phyloP scores from a whole-genome alignment of 78 protist species.

The Protostelium mycophagum region DNA sequence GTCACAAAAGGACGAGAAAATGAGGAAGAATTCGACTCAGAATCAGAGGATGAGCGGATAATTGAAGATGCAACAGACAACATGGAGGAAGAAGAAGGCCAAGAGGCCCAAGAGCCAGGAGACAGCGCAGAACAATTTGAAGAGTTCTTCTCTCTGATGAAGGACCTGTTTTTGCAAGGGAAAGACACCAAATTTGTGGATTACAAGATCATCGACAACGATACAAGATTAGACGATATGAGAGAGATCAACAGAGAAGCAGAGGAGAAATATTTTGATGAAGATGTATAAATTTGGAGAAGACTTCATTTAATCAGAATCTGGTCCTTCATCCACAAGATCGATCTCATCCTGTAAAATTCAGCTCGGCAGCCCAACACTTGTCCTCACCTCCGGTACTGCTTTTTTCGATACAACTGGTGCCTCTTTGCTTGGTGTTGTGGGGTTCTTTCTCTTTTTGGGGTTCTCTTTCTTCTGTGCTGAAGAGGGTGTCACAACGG shows the following conservation, averaged over 20 bases:
- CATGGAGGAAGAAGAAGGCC: not conserved
- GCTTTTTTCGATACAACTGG: too few relatives aligned
- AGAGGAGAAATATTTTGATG: not conserved
- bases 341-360: too few relatives aligned
- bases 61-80: not conserved
- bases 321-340: too few relatives aligned
- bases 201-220: not conserved
- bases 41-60: not conserved
- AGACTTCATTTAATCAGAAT: too few relatives aligned
- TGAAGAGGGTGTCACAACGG: too few relatives aligned
- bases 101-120: not conserved
- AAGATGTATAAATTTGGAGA: not conserved
- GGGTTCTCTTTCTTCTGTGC: too few relatives aligned
- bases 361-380: too few relatives aligned
- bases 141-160: not conserved
- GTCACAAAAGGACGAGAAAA: not conserved
- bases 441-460: too few relatives aligned
- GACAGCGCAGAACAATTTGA: not conserved
- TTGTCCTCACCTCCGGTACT: too few relatives aligned
- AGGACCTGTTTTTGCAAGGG: not conserved
- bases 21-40: not conserved
- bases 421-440: too few relatives aligned
- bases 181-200: not conserved
- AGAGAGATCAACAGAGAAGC: not conserved
- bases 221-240: not conserved